Percentiles rank a stretch among this genome's conserved stretches.
These are phyloP conservation scores for Beauveria varroae DNA, from an alignment of 2,329 filamentous ascomycete species.

Conservation along the genomic window DNA sequence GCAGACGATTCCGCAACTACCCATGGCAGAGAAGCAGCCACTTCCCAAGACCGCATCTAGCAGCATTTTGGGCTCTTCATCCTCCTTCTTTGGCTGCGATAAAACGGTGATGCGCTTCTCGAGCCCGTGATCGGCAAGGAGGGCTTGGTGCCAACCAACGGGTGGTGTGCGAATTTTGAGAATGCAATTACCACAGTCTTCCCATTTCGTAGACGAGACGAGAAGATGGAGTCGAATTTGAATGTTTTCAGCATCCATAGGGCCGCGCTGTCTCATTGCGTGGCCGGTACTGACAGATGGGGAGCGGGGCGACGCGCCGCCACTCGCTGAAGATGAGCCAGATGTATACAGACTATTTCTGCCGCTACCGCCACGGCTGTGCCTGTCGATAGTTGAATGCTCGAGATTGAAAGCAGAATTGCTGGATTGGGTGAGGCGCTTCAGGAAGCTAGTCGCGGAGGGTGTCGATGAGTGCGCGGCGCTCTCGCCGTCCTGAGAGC, in stretches of 20 bases:
- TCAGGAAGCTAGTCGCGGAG: constrained; percentile 74
- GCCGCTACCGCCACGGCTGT: constrained; percentile 40
- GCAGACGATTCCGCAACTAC: constrained; percentile 78
- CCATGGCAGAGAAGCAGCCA: constrained; percentile 76
- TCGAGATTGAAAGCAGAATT: constrained; percentile 73
- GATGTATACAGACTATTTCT: constrained; percentile 56
- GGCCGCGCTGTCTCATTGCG: constrained; percentile 46
- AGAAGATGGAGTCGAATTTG: constrained; percentile 82
- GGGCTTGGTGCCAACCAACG: constrained; percentile 50
- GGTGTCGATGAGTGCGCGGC: constrained; percentile 51
- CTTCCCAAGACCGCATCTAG: constrained; percentile 81
- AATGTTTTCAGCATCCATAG: constrained; percentile 60
- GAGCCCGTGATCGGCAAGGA: constrained; percentile 54
- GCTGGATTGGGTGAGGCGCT: constrained; percentile 63
- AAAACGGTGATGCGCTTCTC: constrained; percentile 82
- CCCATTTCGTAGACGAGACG: constrained; percentile 73
- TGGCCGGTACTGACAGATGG: constrained; percentile 50
- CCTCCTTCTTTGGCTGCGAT: constrained; percentile 57
- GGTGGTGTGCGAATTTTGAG: constrained; percentile 76
- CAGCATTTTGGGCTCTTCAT: constrained; percentile 51
- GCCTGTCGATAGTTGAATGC: constrained; percentile 63
- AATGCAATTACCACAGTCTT: constrained; percentile 78
- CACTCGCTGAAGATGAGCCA: constrained; percentile 42
- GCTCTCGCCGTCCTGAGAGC: constrained; percentile 68
- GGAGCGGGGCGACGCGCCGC: constrained; percentile 44